Base-by-base conservation (phyloP, 2,329 filamentous ascomycete genomes). In the Diaporthe destruens region DNA sequence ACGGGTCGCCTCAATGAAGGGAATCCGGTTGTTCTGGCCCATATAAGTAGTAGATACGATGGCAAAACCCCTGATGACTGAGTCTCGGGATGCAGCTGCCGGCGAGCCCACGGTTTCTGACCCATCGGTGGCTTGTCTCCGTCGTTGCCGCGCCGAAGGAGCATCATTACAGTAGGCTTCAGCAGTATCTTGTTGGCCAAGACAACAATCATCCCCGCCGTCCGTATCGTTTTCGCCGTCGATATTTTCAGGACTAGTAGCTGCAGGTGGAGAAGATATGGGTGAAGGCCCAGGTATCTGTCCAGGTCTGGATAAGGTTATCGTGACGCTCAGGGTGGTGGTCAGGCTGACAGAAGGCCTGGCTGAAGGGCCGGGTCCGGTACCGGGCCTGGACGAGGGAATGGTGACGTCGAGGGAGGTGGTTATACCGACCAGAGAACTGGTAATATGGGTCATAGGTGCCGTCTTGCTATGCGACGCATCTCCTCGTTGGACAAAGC, bases 1-100 rank as follows among this genome's bases (percentile, higher is more conserved):
- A 20, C 57, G 49, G 12, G 59, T 67, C 23, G 69, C 69, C 59
- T 71, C 51, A n/a, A 44, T 9, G 8, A 67, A 39, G 18, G 69
- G 69, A 34, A 42, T 9, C n/a, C 57, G 56, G 11, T 57, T 29
- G 20, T 49, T 71, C 47, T 71, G 57, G 39, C 49, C 49, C 18
- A 29, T 25, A 6, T 67, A 56, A 14, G 51, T 20, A 34, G 57
- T 55, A 53, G 42, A 71, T 51, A 67, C 59, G 25, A 71, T 54
- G 34, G 51, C 49, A 18, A 54, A 49, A 8, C 57, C 59, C 34
- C 44, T 63, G 14, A 11, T 51, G 39, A 67, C 23, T 34, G n/a
- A 2, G 20, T 36, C 18, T 14, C 2, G 11, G n/a, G 69, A n/a
- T 20, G 29, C 49, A 51, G 49, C 49, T 7, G 32, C 25, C 14